Evolutionary conservation across 2,329 filamentous ascomycete genomes (phyloP).

Genomic region (Sarocladium kiliense): DNA sequence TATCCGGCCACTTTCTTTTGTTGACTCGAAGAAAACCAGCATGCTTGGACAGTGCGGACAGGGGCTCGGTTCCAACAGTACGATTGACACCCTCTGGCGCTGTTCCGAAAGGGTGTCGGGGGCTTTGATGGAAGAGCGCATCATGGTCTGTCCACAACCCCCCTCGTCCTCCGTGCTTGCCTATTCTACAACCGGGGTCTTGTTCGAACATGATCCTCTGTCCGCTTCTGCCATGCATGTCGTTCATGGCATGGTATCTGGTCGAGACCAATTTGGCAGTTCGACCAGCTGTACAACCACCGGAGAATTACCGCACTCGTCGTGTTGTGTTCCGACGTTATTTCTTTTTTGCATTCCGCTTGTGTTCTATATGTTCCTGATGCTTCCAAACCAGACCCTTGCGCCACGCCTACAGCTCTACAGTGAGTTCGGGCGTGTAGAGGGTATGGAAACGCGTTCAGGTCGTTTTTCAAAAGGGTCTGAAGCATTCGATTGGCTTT

Average conservation of each 20-base stretch:
- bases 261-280: background rate
- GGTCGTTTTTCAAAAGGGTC: background rate
- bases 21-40: background rate
- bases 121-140: no score
- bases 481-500: slow-evolving; percentile 15
- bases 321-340: background rate
- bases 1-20: background rate
- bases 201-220: background rate
- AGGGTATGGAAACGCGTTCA: no score
- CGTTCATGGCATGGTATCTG: background rate
- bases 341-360: no score
- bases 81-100: background rate
- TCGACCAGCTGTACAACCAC: background rate
- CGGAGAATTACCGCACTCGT: background rate
- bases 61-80: background rate
- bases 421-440: no score
- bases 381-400: no score
- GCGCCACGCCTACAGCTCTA: no score
- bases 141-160: background rate
- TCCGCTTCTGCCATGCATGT: background rate
- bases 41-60: background rate
- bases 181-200: background rate
- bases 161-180: background rate
- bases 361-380: background rate
- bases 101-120: background rate